Evolutionary conservation across 345 rosid genomes (phyloP), one percentile per base, ranked within the genome.

Genomic region (Durio zibethinus): DNA sequence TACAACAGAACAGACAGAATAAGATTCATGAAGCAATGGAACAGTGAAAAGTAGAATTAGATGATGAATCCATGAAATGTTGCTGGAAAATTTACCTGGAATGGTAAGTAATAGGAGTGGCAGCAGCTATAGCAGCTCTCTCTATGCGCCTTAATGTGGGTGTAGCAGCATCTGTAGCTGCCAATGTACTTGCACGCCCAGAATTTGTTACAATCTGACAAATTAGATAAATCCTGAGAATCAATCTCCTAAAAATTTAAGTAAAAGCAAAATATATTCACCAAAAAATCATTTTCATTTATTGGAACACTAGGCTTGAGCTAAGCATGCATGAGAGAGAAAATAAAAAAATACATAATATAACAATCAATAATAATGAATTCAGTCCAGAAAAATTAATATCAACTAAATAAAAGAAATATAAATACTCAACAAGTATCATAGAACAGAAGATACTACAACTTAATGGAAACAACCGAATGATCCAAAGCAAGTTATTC

Each of bases 131-230:
- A 77, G 99, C 99, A 20, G 98, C 99, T 89, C 99, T 90, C 83
- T 96, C 99, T 62, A 96, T 96, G 81, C 99, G 99, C 81, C 92
- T 89, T 81, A 96, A 76, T 50, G 99, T 93, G 43, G 99, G 99
- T 70, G 93, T 96, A 74, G 99, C 98, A 77, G 99, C 99, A 91
- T 96, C 99, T 20, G 97, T 93, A 60, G 99, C 99, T 66, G 99
- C 94, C 63, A 96, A 78, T 18, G 97, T 87, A 83, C 89, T 93
- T 4, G 97, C 94, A 80, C 97, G 94, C 61, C 99, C 99, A 23
- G 99, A 90, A 82, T 92, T 96, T 71, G 99, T 96, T 72, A 96
- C 97, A 82, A 96, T 88, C 99, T 96, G 50, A 33, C 20, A 86
- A 73, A 84, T 33, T 72, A 72, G 68, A 50, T 11, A 20, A 79